Conservation (phyloP, 1,284 basidiomycete genomes). For the Naganishia cerealis region DNA sequence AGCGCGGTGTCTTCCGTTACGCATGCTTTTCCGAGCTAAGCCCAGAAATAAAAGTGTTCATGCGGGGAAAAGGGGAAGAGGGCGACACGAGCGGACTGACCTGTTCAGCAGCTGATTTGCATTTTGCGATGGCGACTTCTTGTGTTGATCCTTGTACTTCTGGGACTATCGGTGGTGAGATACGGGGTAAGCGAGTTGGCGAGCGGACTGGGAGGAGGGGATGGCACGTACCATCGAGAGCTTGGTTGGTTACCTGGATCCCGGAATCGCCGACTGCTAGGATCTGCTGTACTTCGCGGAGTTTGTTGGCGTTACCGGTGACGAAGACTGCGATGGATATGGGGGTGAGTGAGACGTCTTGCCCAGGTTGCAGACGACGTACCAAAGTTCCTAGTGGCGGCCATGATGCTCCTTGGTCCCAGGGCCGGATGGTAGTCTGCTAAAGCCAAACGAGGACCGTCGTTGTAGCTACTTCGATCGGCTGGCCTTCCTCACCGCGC, state of each 20-base stretch:
- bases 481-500: too few species aligned
- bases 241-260: slow-evolving; percentile 46
- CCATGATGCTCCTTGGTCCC: background rate
- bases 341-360: too few species aligned
- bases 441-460: too few species aligned
- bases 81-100: slow-evolving; percentile 51
- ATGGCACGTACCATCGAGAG: slow-evolving; percentile 48
- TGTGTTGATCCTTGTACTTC: slow-evolving; percentile 91
- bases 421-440: too few species aligned
- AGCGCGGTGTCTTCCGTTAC: slow-evolving; percentile 97
- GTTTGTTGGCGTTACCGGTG: slow-evolving; percentile 91
- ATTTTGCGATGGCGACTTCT: slow-evolving; percentile 87
- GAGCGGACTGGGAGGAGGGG: background rate
- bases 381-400: slow-evolving; percentile 6
- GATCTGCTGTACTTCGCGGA: slow-evolving; percentile 73
- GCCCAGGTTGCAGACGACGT: background rate
- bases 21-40: slow-evolving; percentile 75
- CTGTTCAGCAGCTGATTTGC: slow-evolving; percentile 75
- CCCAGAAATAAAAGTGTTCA: background rate
- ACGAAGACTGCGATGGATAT: slow-evolving; percentile 68
- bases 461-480: too few species aligned
- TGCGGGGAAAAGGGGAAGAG: slow-evolving; percentile 18
- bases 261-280: slow-evolving; percentile 45
- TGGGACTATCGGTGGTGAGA: slow-evolving; percentile 63
- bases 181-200: background rate